Percentiles rank a stretch among this genome's conserved stretches.
These are phyloP conservation scores for Saccharomyces uvarum DNA, from an alignment of 1,139 yeast genomes.

Conservation along the genomic window DNA sequence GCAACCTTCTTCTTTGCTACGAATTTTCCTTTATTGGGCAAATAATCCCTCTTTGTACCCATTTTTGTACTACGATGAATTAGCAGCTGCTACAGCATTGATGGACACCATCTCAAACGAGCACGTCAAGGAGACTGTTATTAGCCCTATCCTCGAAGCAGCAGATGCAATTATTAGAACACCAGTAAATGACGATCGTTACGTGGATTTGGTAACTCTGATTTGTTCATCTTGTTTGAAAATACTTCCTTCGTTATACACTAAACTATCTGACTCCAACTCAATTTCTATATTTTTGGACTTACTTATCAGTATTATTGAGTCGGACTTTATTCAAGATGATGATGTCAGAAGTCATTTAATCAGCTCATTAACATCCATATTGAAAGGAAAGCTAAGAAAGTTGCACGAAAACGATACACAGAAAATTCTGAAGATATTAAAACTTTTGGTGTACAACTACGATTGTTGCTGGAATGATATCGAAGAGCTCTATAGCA, in stretches of 20 bases:
- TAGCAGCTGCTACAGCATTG: slow-evolving; percentile 48
- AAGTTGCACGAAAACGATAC: slow-evolving; percentile 50
- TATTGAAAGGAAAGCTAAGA: slow-evolving; percentile 55
- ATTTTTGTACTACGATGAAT: slow-evolving; percentile 51
- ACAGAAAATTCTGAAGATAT: slow-evolving; percentile 50
- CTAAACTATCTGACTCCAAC: slow-evolving; percentile 38
- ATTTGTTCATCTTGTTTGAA: slow-evolving; percentile 50
- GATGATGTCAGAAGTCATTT: slow-evolving; percentile 49
- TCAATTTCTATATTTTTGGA: slow-evolving; percentile 49
- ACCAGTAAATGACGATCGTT: slow-evolving; percentile 39
- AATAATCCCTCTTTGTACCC: slow-evolving; percentile 41
- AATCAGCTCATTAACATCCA: slow-evolving; percentile 51
- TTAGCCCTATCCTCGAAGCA: slow-evolving; percentile 50
- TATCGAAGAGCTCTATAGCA: slow-evolving; percentile 46
- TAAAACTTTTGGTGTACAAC: slow-evolving; percentile 46
- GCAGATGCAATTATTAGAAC: slow-evolving; percentile 41
- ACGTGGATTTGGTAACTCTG: slow-evolving; percentile 43
- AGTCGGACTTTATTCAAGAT: slow-evolving; percentile 53
- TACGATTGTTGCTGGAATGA: slow-evolving; percentile 50
- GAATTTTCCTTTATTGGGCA: slow-evolving; percentile 60
- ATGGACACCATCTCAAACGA: slow-evolving; percentile 47
- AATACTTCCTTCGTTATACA: slow-evolving; percentile 45
- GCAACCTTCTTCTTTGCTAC: slow-evolving; percentile 72
- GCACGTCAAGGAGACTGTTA: slow-evolving; percentile 62
- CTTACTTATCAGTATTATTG: slow-evolving; percentile 48